Conservation (phyloP, 805 yeast species). For the Priceomyces fermenticarens region DNA sequence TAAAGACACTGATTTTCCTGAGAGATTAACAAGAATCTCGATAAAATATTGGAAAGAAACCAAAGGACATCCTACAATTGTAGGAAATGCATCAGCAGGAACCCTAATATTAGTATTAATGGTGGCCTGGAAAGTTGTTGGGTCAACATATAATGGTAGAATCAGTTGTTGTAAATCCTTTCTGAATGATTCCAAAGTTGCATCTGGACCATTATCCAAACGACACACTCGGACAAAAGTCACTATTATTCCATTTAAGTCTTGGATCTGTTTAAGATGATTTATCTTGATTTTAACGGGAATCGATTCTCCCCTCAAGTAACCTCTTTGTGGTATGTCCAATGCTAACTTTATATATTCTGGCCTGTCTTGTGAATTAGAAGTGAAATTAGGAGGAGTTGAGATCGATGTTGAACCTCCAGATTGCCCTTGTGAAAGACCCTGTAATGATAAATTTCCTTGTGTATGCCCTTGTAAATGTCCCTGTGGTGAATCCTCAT, state of each 20-base stretch:
- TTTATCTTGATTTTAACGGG: constrained; percentile 66
- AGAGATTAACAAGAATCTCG: constrained; percentile 78
- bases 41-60: constrained; percentile 82
- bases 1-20: constrained; percentile 49
- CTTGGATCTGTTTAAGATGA: constrained; percentile 70
- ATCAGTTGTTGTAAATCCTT: constrained; percentile 80
- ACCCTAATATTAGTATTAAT: constrained; percentile 63
- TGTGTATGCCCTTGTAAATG: too few relatives aligned
- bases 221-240: constrained; percentile 81
- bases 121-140: constrained; percentile 52
- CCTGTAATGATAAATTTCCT: neutral
- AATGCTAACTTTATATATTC: constrained; percentile 35
- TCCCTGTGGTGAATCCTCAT: neutral
- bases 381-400: constrained; percentile 3
- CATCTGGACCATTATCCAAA: constrained; percentile 53
- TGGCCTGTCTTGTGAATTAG: constrained; percentile 8
- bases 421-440: too few relatives aligned
- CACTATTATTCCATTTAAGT: constrained; percentile 69
- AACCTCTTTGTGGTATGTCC: constrained; percentile 59
- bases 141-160: constrained; percentile 77
- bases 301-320: constrained; percentile 71
- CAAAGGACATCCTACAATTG: constrained; percentile 66
- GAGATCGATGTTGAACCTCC: neutral
- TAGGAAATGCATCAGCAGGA: constrained; percentile 85
- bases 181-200: constrained; percentile 68